These are phyloP conservation scores for Calonectria pteridis DNA, from an alignment of 2,329 filamentous ascomycete species.

Conservation along the genomic window DNA sequence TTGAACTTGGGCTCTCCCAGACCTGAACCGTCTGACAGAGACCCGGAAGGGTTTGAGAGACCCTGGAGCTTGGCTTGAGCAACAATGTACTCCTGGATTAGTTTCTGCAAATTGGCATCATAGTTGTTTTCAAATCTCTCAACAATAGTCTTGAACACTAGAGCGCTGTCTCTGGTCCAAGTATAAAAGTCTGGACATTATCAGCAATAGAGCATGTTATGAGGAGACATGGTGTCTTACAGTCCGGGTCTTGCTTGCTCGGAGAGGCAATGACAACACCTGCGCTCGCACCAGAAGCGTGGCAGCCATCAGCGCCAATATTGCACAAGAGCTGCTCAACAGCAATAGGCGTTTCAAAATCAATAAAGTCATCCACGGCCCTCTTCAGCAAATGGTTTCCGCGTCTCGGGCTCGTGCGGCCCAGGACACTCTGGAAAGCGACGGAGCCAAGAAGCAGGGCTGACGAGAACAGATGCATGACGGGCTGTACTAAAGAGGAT, in stretches of 20 bases:
- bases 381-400: conserved; percentile 57
- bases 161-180: conserved; percentile 81
- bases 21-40: conserved; percentile 62
- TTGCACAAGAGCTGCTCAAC: conserved; percentile 68
- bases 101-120: conserved; percentile 66
- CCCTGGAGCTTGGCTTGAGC: conserved; percentile 76
- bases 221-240: conserved; percentile 53
- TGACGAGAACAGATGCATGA: conserved; percentile 65
- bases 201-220: conserved; percentile 9
- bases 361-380: conserved; percentile 65
- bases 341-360: conserved; percentile 64
- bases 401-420: conserved; percentile 53
- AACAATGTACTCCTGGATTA: conserved; percentile 76
- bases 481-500: conserved; percentile 49
- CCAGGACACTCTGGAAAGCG: conserved; percentile 64
- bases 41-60: conserved; percentile 77
- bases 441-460: conserved; percentile 64
- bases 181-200: conserved; percentile 75
- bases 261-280: conserved; percentile 71
- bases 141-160: conserved; percentile 76
- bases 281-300: conserved; percentile 59
- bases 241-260: conserved; percentile 65
- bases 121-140: conserved; percentile 74
- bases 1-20: conserved; percentile 82
- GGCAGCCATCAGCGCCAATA: conserved; percentile 67